A percentile compares a stretch with the other conserved stretches of the same genome.
Evolutionary conservation across 2,329 filamentous ascomycete genomes (phyloP).

Genomic region (Coccinonectria pachysandricola): DNA sequence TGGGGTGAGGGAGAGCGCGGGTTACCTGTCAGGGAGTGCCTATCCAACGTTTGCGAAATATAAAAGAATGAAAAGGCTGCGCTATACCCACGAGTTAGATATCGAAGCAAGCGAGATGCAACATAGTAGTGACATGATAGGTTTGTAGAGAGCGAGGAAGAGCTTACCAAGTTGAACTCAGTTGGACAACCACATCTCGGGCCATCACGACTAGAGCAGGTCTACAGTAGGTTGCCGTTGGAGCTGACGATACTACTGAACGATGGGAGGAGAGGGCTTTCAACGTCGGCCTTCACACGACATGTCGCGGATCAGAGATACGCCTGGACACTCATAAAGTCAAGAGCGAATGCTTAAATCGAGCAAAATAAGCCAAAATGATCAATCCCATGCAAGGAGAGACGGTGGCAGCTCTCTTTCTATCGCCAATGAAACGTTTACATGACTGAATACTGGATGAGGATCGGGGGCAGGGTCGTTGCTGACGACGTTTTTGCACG

Average conservation of each 20-base stretch:
- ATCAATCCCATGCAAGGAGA: too few species aligned
- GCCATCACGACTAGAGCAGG: conserved; percentile 10
- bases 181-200: conserved; percentile 11
- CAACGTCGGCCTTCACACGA: too few species aligned
- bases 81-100: conserved; percentile 19
- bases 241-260: background rate
- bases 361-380: too few species aligned
- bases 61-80: conserved; percentile 38
- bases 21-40: conserved; percentile 38
- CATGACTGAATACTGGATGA: too few species aligned
- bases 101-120: background rate
- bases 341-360: too few species aligned
- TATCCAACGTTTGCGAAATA: conserved; percentile 34
- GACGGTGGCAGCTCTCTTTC: too few species aligned
- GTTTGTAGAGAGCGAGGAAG: background rate
- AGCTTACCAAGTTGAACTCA: conserved; percentile 16
- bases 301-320: too few species aligned
- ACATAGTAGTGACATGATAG: background rate
- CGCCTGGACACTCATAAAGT: too few species aligned
- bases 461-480: too few species aligned
- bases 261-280: background rate
- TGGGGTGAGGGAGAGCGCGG: background rate
- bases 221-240: too few species aligned
- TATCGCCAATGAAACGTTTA: too few species aligned
- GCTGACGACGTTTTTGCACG: too few species aligned